phyloP scores from a whole-genome alignment of 2,329 filamentous ascomycete species.

The Botrytis deweyae region DNA sequence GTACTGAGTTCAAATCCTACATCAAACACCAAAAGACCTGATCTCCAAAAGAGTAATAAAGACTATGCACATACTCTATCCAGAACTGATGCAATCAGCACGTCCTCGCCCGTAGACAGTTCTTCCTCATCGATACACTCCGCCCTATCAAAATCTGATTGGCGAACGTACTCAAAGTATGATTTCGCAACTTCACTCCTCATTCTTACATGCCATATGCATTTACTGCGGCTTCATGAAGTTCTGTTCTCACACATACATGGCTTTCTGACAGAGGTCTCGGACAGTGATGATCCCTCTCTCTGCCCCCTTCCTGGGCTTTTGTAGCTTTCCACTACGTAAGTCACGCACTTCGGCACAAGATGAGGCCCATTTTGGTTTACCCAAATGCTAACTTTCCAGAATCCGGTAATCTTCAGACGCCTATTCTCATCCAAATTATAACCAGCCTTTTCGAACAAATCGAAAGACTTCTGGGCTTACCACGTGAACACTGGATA shows the following conservation, averaged over 20 bases:
- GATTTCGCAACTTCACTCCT: neutral
- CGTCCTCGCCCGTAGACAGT: neutral
- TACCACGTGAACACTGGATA: neutral
- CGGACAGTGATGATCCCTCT: neutral
- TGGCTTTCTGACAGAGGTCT: neutral
- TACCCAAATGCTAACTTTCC: neutral
- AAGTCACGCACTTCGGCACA: neutral
- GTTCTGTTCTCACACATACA: neutral
- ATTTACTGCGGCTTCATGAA: neutral
- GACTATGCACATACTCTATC: neutral
- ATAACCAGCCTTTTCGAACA: neutral
- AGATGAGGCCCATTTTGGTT: neutral
- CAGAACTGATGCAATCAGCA: neutral
- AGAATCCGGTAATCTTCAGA: neutral
- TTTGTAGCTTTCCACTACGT: neutral
- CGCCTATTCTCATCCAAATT: neutral
- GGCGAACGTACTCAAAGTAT: neutral
- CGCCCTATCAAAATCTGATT: neutral
- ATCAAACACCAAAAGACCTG: neutral
- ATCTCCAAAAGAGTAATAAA: neutral
- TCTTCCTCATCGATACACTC: neutral
- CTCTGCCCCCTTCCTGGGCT: neutral
- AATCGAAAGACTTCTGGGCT: neutral
- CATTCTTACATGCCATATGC: neutral
- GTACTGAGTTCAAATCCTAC: too few relatives aligned